Evolutionary conservation across 2,329 filamentous ascomycete species (phyloP).

Genomic region (Cryoendolithus antarcticus): DNA sequence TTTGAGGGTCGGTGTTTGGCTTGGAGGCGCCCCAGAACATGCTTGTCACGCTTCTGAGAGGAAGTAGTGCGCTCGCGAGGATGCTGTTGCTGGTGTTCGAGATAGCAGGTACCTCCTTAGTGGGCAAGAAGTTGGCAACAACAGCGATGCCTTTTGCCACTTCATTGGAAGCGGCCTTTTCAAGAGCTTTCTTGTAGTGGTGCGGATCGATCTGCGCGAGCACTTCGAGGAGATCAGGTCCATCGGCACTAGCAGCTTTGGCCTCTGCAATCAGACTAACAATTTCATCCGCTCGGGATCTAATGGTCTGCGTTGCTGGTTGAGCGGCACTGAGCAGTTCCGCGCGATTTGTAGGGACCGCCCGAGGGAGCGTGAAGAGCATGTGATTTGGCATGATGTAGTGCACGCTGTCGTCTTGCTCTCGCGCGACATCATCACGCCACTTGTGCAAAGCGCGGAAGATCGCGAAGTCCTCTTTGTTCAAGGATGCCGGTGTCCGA

Average conservation of each 20-base stretch:
- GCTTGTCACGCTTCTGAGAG: conserved; percentile 28
- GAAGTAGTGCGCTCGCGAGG: neutral
- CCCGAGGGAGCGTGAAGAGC: conserved; percentile 61
- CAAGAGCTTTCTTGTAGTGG: conserved; percentile 5
- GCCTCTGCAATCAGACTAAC: conserved; percentile 55
- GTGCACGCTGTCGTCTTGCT: conserved; percentile 71
- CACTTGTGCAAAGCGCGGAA: conserved; percentile 82
- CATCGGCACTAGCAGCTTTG: conserved; percentile 50
- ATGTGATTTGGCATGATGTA: conserved; percentile 70
- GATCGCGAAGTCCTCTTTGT: conserved; percentile 72
- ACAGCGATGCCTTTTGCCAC: conserved; percentile 1
- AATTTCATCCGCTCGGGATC: conserved; percentile 46
- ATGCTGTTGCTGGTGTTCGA: too few relatives aligned
- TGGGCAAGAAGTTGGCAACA: too few relatives aligned
- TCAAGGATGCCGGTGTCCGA: conserved; percentile 51
- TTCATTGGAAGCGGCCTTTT: conserved; percentile 3
- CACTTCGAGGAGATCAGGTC: conserved; percentile 61
- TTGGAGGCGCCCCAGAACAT: conserved; percentile 48
- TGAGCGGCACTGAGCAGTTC: conserved; percentile 51
- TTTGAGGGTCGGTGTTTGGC: conserved; percentile 15
- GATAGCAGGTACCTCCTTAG: too few relatives aligned
- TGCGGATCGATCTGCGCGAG: conserved; percentile 30
- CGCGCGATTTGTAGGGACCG: conserved; percentile 63
- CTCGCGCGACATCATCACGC: conserved; percentile 72
- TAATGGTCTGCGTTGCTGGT: conserved; percentile 41